Base-by-base conservation (phyloP, 164 flowering plant species). In the Stephania japonica region DNA sequence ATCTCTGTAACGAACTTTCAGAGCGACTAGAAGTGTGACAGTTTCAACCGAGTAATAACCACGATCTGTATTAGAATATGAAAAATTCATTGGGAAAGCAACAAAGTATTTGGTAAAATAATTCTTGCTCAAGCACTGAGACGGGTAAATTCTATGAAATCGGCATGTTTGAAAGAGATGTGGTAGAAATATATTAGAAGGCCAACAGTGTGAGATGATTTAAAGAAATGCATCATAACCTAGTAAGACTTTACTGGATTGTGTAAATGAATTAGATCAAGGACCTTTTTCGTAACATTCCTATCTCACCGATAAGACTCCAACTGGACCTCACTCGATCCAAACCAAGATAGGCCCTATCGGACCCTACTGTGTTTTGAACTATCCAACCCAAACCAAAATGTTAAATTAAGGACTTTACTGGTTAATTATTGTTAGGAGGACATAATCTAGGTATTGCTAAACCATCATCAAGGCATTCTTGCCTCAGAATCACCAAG, bases 41-140 rank as follows among this genome's bases (percentile, higher is more conserved):
- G 86, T 82, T 75, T 84, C 86, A 76, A 84, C 86, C 4, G 86
- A 84, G 71, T 84, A 84, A 76, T 84, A 84, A 27, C 86, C 86
- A 78, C 85, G 86, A 77, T 84, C 86, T 84, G 85, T 82, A 78
- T 69, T 50, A 75, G 67, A 70, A 62, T 44, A 70, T 70, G 47
- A 69, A 69, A 62, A 21, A 18, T 66, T 24, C 47, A 67, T 67
- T 67, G 27, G 64, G 32, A 47, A 73, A 70, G 32, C 27, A 26
- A 41, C 12, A 3, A 21, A 64, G 23, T 2, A 65, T 44, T 65
- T 26, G 21, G 23, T 59, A 59, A 59, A n/a, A 21, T 19, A 19
- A 59, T 19, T 59, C 64, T 59, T 59, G 64, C 64, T 59, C 24
- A 18, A 59, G 64, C 64, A 59, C 19, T 59, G 23, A 59, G 25